phyloP scores from a whole-genome alignment of 2,329 filamentous ascomycete genomes.

The Dactylonectria estremocensis region DNA sequence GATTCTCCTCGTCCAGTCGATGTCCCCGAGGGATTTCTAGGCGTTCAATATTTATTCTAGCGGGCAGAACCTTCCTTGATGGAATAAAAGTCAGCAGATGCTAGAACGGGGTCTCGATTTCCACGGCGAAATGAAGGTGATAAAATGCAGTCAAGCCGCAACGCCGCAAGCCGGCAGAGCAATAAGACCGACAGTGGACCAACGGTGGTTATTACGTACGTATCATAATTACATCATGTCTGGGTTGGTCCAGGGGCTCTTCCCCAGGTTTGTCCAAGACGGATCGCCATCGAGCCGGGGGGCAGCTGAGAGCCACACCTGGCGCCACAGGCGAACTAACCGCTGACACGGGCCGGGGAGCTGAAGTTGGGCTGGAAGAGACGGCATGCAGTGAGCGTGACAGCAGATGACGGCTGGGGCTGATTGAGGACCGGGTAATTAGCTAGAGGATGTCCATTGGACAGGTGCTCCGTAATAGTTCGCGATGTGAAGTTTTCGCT shows the following conservation, averaged over 20 bases:
- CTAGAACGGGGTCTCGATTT: conserved; percentile 17
- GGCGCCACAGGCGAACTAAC: conserved; percentile 12
- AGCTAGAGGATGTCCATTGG: background rate
- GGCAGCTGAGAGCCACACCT: conserved; percentile 23
- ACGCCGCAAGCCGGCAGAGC: conserved; percentile 5
- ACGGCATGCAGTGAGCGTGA: conserved; percentile 7
- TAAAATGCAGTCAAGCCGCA: conserved; percentile 10
- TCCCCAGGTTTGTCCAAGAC: conserved; percentile 23
- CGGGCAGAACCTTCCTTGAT: background rate
- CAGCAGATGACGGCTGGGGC: background rate
- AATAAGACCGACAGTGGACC: background rate
- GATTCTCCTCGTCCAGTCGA: background rate
- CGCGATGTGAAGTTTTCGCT: too few relatives aligned
- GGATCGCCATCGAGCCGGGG: conserved; percentile 18
- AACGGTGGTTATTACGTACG: conserved; percentile 4
- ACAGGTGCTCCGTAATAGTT: background rate
- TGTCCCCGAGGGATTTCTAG: conserved; percentile 5
- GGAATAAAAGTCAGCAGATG: conserved; percentile 25
- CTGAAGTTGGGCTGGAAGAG: background rate
- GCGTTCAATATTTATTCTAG: background rate
- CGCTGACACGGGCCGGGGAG: conserved; percentile 1
- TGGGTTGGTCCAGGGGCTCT: conserved; percentile 4
- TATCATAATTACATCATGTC: background rate
- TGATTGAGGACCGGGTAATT: background rate
- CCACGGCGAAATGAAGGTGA: conserved; percentile 8